Percentiles rank a stretch among this genome's conserved stretches.
Evolutionary conservation across 116 monocot species (phyloP).

Genomic region (Iris pallida): DNA sequence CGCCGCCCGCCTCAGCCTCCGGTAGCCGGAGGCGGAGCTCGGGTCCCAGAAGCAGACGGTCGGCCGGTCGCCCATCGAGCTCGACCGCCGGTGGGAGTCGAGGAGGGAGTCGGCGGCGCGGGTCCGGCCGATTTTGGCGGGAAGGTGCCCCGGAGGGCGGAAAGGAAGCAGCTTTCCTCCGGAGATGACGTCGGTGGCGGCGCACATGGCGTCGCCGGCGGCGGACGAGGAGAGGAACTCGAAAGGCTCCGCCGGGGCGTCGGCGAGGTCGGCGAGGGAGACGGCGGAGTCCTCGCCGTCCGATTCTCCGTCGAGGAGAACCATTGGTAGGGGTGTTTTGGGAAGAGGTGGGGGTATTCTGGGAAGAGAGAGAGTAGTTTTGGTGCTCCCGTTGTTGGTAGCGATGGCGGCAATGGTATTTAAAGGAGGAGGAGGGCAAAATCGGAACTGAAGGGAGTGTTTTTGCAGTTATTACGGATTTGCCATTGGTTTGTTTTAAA

Average conservation of each 20-base stretch:
- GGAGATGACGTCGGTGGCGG: constrained; percentile 16
- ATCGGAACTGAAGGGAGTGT: too few relatives aligned
- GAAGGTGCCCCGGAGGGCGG: neutral
- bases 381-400: neutral
- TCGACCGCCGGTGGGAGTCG: constrained; percentile 10
- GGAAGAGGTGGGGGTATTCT: neutral
- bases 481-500: too few relatives aligned
- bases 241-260: neutral
- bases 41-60: neutral
- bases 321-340: neutral
- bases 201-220: constrained; percentile 11
- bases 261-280: neutral
- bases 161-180: constrained; percentile 14
- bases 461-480: too few relatives aligned
- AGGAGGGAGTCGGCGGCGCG: neutral
- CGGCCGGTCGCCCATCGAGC: neutral
- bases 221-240: constrained; percentile 2
- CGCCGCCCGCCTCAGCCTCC: constrained; percentile 9
- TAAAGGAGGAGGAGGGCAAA: too few relatives aligned
- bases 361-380: constrained; percentile 5
- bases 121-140: neutral
- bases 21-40: neutral
- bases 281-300: constrained; percentile 6
- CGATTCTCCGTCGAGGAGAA: neutral
- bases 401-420: too few relatives aligned